Evolutionary conservation across 2,329 filamentous ascomycete genomes (phyloP).

Genomic region (Venturia asperata): DNA sequence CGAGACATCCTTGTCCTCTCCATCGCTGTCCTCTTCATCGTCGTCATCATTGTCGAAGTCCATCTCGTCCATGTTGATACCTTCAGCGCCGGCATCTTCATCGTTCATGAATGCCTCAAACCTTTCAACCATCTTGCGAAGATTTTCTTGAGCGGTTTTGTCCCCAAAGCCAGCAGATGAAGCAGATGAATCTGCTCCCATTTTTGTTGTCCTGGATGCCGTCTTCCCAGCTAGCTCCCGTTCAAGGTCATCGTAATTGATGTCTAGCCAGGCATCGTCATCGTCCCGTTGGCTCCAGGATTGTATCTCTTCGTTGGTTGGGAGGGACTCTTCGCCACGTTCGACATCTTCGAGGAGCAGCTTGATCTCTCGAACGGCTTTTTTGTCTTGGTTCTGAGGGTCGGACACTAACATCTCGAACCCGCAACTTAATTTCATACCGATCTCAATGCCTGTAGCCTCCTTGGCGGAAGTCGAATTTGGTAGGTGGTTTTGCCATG

Average conservation of each 20-base stretch:
- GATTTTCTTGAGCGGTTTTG: slow-evolving; percentile 60
- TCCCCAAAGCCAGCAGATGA: slow-evolving; percentile 48
- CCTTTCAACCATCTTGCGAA: slow-evolving; percentile 86
- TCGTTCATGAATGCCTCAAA: slow-evolving; percentile 91
- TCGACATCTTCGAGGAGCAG: slow-evolving; percentile 69
- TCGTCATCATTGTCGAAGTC: slow-evolving; percentile 55
- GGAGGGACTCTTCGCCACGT: slow-evolving; percentile 63
- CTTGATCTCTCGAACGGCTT: slow-evolving; percentile 65
- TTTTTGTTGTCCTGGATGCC: neutral
- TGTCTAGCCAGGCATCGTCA: slow-evolving; percentile 84
- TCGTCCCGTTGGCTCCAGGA: slow-evolving; percentile 68
- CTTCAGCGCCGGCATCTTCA: slow-evolving; percentile 71
- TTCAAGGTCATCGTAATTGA: slow-evolving; percentile 85
- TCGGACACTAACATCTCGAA: slow-evolving; percentile 79
- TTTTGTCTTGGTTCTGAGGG: slow-evolving; percentile 59
- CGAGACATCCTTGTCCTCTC: slow-evolving; percentile 67
- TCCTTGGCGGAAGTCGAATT: slow-evolving; percentile 30
- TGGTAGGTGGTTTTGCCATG: slow-evolving; percentile 42
- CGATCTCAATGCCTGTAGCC: slow-evolving; percentile 51
- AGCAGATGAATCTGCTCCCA: neutral
- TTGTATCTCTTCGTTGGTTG: slow-evolving; percentile 64
- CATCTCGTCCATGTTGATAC: slow-evolving; percentile 62
- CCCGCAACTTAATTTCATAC: slow-evolving; percentile 85
- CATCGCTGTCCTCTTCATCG: slow-evolving; percentile 43
- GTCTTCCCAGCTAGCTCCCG: slow-evolving; percentile 56